phyloP scores from a whole-genome alignment of 371 early-diverging fungal genomes.

The Dinochytrium kinnereticum region DNA sequence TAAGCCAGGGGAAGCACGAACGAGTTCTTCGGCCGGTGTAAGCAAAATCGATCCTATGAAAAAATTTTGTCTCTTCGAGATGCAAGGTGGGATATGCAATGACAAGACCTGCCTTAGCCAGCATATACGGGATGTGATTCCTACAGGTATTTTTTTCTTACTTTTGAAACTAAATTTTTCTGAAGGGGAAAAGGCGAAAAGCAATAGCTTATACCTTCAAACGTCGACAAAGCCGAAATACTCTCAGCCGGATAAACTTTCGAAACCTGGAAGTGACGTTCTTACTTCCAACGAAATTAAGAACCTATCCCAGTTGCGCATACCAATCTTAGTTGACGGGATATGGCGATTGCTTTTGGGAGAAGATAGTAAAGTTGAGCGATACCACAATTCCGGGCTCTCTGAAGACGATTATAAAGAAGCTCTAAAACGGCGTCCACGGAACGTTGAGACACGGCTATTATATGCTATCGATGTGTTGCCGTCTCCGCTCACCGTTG shows the following conservation, averaged over 20 bases:
- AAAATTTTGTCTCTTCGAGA: constrained; percentile 39
- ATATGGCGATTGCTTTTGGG: constrained; percentile 27
- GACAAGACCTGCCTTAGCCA: constrained; percentile 38
- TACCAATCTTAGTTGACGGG: constrained; percentile 34
- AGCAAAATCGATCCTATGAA: constrained; percentile 29
- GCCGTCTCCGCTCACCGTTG: constrained; percentile 31
- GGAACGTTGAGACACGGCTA: constrained; percentile 40
- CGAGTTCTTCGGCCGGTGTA: neutral
- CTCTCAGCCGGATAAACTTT: neutral
- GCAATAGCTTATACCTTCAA: neutral
- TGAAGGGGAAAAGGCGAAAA: neutral
- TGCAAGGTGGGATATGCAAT: constrained; percentile 41
- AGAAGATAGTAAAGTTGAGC: constrained; percentile 20
- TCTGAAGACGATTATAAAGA: constrained; percentile 35
- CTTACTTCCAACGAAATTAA: no score
- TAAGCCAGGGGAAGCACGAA: neutral
- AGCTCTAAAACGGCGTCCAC: constrained; percentile 25
- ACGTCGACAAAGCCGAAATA: no score
- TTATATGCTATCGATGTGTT: constrained; percentile 38
- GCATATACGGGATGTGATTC: constrained; percentile 35
- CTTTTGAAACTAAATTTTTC: neutral
- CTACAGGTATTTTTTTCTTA: neutral
- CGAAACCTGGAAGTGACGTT: neutral
- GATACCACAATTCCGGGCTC: constrained; percentile 36
- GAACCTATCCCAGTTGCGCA: neutral